These are phyloP conservation scores for Rehmannia glutinosa DNA, from an alignment of 257 asterid species.

Conservation along the genomic window DNA sequence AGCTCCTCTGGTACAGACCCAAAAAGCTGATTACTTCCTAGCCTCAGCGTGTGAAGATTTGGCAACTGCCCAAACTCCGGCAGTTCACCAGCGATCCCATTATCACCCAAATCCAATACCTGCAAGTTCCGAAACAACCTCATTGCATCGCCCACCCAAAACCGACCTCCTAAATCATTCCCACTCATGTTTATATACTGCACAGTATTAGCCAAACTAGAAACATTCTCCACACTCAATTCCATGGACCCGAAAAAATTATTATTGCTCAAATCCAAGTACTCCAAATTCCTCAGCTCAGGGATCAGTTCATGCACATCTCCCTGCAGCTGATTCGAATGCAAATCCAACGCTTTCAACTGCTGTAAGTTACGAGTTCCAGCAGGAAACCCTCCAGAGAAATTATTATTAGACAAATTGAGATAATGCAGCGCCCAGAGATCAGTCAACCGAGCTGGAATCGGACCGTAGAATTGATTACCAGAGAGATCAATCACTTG, in stretches of 20 bases:
- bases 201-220: slow-evolving; percentile 68
- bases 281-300: slow-evolving; percentile 57
- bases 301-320: slow-evolving; percentile 46
- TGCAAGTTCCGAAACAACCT: slow-evolving; percentile 53
- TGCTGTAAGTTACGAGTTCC: slow-evolving; percentile 72
- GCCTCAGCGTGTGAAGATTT: slow-evolving; percentile 50
- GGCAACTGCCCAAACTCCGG: slow-evolving; percentile 53
- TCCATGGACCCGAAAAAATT: slow-evolving; percentile 52
- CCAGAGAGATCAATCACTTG: slow-evolving; percentile 76
- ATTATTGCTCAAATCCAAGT: slow-evolving; percentile 77
- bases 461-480: slow-evolving; percentile 70
- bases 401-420: slow-evolving; percentile 60
- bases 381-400: slow-evolving; percentile 53
- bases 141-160: slow-evolving; percentile 49
- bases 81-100: slow-evolving; percentile 56
- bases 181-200: slow-evolving; percentile 59
- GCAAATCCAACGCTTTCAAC: slow-evolving; percentile 73
- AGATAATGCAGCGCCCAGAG: slow-evolving; percentile 64
- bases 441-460: slow-evolving; percentile 56
- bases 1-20: slow-evolving; percentile 63
- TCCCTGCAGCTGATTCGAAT: slow-evolving; percentile 53
- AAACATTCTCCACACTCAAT: slow-evolving; percentile 46
- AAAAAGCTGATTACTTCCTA: slow-evolving; percentile 56
- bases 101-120: slow-evolving; percentile 68
- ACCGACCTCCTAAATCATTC: slow-evolving; percentile 53